Conservation (phyloP, 176 grass and related monocot species). For the Aegilops speltoides region DNA sequence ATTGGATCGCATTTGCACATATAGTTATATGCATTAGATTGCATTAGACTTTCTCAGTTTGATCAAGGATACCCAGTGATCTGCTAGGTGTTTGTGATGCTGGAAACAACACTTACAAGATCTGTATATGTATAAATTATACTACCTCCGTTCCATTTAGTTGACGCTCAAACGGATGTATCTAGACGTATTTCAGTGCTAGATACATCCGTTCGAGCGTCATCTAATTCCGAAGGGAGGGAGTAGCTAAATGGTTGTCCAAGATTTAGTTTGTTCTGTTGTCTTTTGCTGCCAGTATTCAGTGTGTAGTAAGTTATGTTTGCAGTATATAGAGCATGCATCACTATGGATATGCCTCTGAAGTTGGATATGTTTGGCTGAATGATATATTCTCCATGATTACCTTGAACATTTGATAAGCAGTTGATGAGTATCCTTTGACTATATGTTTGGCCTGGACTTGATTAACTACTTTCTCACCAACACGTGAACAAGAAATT, state of each 20-base stretch:
- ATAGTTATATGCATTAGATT: not conserved
- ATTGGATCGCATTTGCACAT: not conserved
- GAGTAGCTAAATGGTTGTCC: not conserved
- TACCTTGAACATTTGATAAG: not conserved
- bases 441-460: not conserved
- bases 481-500: not conserved
- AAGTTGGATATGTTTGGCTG: not conserved
- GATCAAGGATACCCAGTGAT: not conserved
- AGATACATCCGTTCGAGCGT: too few relatives aligned
- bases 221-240: too few relatives aligned
- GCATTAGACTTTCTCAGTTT: not conserved
- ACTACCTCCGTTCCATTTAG: too few relatives aligned
- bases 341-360: not conserved
- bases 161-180: too few relatives aligned
- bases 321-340: not conserved
- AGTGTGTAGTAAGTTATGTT: not conserved
- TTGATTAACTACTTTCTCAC: not conserved
- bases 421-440: not conserved
- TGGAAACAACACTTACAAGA: not conserved
- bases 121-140: not conserved
- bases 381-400: not conserved
- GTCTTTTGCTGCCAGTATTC: not conserved
- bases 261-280: not conserved
- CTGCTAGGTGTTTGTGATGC: not conserved
- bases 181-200: too few relatives aligned